Evolutionary conservation across 495 filamentous ascomycete species (phyloP).

Genomic region (Aspergillus indologenus): DNA sequence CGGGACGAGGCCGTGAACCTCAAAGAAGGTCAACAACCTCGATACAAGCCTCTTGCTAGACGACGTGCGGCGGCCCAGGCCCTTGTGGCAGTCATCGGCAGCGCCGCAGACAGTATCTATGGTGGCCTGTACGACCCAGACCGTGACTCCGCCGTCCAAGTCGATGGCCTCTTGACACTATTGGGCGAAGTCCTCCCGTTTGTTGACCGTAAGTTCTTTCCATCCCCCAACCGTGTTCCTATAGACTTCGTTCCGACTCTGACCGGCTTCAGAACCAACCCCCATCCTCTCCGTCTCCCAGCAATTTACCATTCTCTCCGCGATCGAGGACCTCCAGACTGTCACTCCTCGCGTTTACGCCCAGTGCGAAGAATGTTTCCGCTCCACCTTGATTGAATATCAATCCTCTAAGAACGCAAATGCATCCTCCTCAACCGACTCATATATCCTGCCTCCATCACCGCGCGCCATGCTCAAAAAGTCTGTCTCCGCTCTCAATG

Average conservation of each 20-base stretch:
- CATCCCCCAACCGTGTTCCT: not conserved
- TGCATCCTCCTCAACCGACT: constrained; percentile 30
- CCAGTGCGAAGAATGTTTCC: constrained; percentile 68
- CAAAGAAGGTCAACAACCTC: constrained; percentile 38
- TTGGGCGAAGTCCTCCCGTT: constrained; percentile 81
- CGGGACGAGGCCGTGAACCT: constrained; percentile 61
- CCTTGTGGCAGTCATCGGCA: constrained; percentile 74
- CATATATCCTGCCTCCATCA: constrained; percentile 35
- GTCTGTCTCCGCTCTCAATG: constrained; percentile 54
- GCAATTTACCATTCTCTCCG: constrained; percentile 71
- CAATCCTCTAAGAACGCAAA: constrained; percentile 47
- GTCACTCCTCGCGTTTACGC: constrained; percentile 66
- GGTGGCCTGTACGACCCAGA: constrained; percentile 80
- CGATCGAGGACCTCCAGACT: constrained; percentile 78
- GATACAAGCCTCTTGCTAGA: constrained; percentile 48
- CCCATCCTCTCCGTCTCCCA: constrained; percentile 52
- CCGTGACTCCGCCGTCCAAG: constrained; percentile 73
- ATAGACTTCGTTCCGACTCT: constrained; percentile 4
- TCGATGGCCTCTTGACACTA: constrained; percentile 79
- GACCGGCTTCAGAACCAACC: constrained; percentile 31
- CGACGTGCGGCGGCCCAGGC: constrained; percentile 65
- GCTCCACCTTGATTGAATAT: constrained; percentile 43
- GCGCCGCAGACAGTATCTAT: constrained; percentile 81
- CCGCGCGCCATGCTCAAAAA: constrained; percentile 67
- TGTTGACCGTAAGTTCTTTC: constrained; percentile 52